These are phyloP conservation scores for Sporothrix phasma DNA, from an alignment of 2,329 filamentous ascomycete genomes.

Conservation along the genomic window DNA sequence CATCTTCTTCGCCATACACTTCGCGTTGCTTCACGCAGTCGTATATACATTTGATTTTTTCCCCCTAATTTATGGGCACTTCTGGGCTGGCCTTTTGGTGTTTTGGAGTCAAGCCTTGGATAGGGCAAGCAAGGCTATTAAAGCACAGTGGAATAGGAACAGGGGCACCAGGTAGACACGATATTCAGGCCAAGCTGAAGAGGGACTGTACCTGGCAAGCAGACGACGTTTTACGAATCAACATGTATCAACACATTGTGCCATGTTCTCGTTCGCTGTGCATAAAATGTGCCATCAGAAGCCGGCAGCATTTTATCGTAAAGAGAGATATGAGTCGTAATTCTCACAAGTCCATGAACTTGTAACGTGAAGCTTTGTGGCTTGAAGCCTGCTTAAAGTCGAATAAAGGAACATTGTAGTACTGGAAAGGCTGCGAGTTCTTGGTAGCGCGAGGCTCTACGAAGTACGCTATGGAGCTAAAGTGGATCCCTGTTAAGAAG, in stretches of 20 bases:
- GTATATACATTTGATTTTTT: conserved; percentile 2
- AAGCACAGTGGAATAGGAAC: neutral
- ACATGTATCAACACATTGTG: neutral
- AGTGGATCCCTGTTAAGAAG: neutral
- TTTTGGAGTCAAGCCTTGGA: neutral
- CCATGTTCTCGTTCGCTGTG: neutral
- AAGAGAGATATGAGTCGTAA: no score
- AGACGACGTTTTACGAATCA: neutral
- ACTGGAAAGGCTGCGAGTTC: no score
- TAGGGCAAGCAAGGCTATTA: neutral
- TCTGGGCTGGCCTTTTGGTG: neutral
- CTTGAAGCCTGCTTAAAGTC: no score
- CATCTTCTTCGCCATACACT: neutral
- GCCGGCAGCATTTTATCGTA: no score
- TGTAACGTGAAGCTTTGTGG: no score
- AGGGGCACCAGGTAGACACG: neutral
- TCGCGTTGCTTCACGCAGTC: neutral
- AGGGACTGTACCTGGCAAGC: neutral
- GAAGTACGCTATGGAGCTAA: neutral
- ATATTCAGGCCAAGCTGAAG: neutral
- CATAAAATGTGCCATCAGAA: no score
- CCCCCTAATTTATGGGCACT: neutral
- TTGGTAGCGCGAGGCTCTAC: conserved; percentile 6
- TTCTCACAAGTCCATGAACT: no score
- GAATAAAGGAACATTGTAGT: no score